phyloP scores from a whole-genome alignment of 202 grass and related monocot genomes.

The Setaria viridis region DNA sequence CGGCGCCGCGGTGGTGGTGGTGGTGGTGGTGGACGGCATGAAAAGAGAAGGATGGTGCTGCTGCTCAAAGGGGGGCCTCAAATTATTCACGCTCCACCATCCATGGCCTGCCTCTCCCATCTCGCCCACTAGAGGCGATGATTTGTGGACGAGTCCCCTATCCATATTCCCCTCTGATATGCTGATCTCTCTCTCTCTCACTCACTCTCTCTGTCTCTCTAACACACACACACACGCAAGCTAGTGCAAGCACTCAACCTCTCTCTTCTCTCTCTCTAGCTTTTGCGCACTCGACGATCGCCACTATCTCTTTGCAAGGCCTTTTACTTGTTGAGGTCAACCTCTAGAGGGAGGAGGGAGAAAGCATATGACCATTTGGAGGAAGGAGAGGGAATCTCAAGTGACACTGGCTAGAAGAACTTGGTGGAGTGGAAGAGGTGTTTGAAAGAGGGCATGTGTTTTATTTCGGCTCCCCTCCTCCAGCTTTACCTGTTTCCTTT shows the following conservation, averaged over 20 bases:
- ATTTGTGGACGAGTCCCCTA: slow-evolving; percentile 66
- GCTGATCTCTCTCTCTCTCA: slow-evolving; percentile 15
- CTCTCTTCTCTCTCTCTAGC: slow-evolving; percentile 16
- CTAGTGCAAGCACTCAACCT: slow-evolving; percentile 21
- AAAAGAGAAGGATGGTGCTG: slow-evolving; percentile 57
- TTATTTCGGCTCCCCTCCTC: slow-evolving; percentile 41
- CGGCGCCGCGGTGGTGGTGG: neutral
- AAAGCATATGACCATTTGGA: slow-evolving; percentile 47
- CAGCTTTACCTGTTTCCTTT: slow-evolving; percentile 51
- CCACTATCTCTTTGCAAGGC: slow-evolving; percentile 22
- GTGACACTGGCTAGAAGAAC: slow-evolving; percentile 35
- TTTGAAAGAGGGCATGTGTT: slow-evolving; percentile 61
- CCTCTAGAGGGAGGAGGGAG: slow-evolving; percentile 45
- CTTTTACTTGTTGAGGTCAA: slow-evolving; percentile 52
- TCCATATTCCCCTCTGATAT: slow-evolving; percentile 58
- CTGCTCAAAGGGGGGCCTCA: slow-evolving; percentile 60
- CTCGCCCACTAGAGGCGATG: slow-evolving; percentile 65
- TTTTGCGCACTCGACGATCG: slow-evolving; percentile 35
- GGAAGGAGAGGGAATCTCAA: slow-evolving; percentile 57
- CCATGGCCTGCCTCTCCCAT: slow-evolving; percentile 74
- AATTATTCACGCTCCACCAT: slow-evolving; percentile 89
- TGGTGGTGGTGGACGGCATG: slow-evolving; percentile 51
- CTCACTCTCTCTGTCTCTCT: neutral
- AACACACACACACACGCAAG: slow-evolving; percentile 31
- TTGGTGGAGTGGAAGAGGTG: slow-evolving; percentile 38